Conservation (phyloP, 2,329 filamentous ascomycete species). For the Trichoderma pleuroti region DNA sequence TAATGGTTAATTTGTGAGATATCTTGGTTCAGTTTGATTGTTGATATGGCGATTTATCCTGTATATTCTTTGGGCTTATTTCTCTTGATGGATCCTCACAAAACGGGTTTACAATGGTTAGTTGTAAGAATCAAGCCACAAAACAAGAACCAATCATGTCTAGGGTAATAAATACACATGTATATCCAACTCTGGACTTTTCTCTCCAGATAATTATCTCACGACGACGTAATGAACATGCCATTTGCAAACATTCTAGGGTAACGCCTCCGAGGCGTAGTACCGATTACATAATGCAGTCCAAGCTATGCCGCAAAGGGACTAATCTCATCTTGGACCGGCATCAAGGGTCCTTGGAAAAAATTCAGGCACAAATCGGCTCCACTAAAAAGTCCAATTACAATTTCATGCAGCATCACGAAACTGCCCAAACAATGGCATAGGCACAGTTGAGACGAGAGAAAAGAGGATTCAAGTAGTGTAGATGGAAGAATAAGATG, state of each 20-base stretch:
- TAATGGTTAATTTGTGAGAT: not conserved
- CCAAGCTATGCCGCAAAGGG: not conserved
- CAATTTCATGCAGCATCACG: not conserved
- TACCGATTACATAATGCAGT: not conserved
- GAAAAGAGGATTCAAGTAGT: not conserved
- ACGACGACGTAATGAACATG: not conserved
- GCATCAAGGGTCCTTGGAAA: not conserved
- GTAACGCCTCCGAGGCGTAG: not conserved
- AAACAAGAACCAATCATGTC: not conserved
- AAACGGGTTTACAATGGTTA: not conserved
- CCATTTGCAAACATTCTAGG: not conserved
- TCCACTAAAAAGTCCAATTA: not conserved
- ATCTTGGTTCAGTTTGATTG: not conserved
- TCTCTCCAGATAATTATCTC: not conserved
- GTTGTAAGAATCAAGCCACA: not conserved
- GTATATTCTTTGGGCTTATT: not conserved
- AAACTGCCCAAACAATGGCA: not conserved
- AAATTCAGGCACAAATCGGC: not conserved
- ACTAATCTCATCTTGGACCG: not conserved
- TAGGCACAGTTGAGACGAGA: not conserved
- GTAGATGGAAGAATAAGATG: not conserved
- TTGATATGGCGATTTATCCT: not conserved
- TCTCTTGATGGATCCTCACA: not conserved
- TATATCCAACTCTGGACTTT: not conserved
- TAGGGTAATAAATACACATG: not conserved